A percentile compares a stretch with the other conserved stretches of the same genome.
These are phyloP conservation scores for Melastoma malabathricum DNA, from an alignment of 345 rosid species.

Conservation along the genomic window DNA sequence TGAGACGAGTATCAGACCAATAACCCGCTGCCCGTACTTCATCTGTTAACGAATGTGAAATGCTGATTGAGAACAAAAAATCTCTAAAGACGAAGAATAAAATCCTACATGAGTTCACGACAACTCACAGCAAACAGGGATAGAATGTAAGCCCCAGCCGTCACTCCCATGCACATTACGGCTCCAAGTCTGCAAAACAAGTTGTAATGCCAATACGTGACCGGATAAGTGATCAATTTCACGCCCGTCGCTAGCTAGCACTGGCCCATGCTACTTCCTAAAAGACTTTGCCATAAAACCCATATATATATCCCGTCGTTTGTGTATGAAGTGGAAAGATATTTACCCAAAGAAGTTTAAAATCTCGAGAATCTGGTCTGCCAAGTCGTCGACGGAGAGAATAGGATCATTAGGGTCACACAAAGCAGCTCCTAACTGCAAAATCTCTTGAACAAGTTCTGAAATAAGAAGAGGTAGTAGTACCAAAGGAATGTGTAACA, in stretches of 20 bases:
- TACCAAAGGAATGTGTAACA: constrained; percentile 7
- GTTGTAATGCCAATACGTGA: not conserved
- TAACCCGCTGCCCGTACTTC: constrained; percentile 79
- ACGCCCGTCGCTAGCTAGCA: no score
- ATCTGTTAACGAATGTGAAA: constrained; percentile 29
- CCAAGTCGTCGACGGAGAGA: constrained; percentile 85
- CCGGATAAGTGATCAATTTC: no score
- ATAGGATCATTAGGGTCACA: constrained; percentile 41
- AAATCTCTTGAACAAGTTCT: constrained; percentile 51
- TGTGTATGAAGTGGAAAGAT: not conserved
- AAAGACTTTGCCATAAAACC: no score
- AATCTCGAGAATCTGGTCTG: constrained; percentile 82
- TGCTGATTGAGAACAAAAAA: constrained; percentile 1
- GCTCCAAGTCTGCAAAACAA: constrained; percentile 54
- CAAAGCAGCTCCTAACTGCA: constrained; percentile 89
- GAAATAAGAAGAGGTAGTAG: constrained; percentile 29
- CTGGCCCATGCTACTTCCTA: no score
- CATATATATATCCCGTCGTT: no score
- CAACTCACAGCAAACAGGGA: constrained; percentile 80
- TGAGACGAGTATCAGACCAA: constrained; percentile 86
- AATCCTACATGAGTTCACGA: constrained; percentile 3
- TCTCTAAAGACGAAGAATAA: not conserved
- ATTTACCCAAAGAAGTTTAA: constrained; percentile 88
- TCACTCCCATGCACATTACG: constrained; percentile 98
- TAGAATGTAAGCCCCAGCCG: constrained; percentile 93